These are phyloP conservation scores for Chaetoceros tenuissimus DNA, from an alignment of 108 stramenopile species.

Conservation along the genomic window DNA sequence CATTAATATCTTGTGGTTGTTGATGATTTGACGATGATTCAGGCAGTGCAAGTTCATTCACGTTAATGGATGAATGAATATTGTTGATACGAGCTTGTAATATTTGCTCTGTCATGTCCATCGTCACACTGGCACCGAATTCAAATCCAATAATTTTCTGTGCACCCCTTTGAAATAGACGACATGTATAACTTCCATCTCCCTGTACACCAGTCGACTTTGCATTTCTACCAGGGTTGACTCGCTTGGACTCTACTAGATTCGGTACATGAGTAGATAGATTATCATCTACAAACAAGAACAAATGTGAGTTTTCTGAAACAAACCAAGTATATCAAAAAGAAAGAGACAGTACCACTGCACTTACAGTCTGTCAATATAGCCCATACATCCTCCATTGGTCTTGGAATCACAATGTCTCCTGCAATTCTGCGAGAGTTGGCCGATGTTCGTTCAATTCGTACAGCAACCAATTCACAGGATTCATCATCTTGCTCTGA, in stretches of 20 bases:
- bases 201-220: constrained; percentile 21
- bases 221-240: constrained; percentile 3
- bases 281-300: too few species aligned
- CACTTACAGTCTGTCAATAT: constrained; percentile 90
- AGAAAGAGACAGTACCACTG: too few species aligned
- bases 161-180: constrained; percentile 85
- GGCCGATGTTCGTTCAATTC: constrained; percentile 72
- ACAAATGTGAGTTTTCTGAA: too few species aligned
- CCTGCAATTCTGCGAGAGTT: constrained; percentile 81
- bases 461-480: constrained; percentile 54
- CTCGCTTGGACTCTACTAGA: constrained; percentile 61
- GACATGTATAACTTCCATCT: constrained; percentile 43
- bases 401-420: constrained; percentile 51
- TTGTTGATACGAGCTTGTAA: constrained; percentile 1
- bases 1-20: not conserved
- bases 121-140: constrained; percentile 79
- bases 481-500: constrained; percentile 32
- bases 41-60: not conserved
- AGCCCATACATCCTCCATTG: constrained; percentile 71
- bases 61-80: constrained; percentile 9
- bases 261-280: constrained; percentile 83
- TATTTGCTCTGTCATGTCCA: constrained; percentile 82
- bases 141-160: constrained; percentile 92
- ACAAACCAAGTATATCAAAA: too few species aligned
- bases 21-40: not conserved